Evolutionary conservation across 2,329 filamentous ascomycete species (phyloP), one percentile per base, ranked within the genome.

Genomic region (Botrytis elliptica): DNA sequence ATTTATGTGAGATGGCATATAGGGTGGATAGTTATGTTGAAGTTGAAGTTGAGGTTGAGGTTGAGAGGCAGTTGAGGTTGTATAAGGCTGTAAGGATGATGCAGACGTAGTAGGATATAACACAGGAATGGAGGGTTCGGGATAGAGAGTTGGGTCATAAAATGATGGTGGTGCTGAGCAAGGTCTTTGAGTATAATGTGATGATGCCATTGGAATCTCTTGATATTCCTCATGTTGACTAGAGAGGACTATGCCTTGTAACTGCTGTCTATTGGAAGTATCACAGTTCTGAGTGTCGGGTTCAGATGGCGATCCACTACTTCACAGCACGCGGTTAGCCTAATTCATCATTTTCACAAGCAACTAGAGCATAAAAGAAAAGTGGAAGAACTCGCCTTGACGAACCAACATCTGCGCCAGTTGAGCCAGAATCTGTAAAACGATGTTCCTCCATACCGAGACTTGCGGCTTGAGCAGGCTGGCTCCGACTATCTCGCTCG

Each of bases 391-490:
- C 66, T 25, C 36, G 42, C 16, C 66, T 65, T 6, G 64, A 44
- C 4, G 71, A 69, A 16, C 55, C 71, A 62, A 59, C 5, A 25
- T 72, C 71, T 1, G 72, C 66, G 20, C 16, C 57, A 44, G 49
- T 73, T 4, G 72, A 73, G 36, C 29, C 40, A 18, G 36, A 33
- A 29, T 71, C 72, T 33, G 59, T 36, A 3, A 52, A 52, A n/a
- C 42, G 49, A 16, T 72, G 55, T 42, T 68, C 71, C 25, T 70
- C 72, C 72, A 73, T 70, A 42, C 10, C 20, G 20, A 20, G 20
- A 25, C 6, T 57, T 68, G 65, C 18, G 44, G n/a, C 20, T 18
- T n/a, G 8, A 46, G 52, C 25, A 52, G 16, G 16, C 36, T 68
- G 49, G 42, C 36, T 42, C 10, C 8, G 49, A 33, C n/a, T 9